Evolutionary conservation across 257 asterid genomes (phyloP).

Genomic region (Penstemon barbatus): DNA sequence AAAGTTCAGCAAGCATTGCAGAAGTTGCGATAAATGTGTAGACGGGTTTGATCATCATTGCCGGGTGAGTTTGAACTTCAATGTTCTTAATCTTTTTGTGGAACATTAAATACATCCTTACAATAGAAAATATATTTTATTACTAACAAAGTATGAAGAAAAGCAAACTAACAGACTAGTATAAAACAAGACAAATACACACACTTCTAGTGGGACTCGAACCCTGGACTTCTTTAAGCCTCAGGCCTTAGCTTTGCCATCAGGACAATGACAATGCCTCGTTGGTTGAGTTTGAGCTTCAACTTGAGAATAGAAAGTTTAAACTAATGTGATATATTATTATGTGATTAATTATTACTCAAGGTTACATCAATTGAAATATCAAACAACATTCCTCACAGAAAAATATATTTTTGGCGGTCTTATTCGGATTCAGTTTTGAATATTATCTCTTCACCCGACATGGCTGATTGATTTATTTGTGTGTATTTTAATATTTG

Average conservation of each 20-base stretch:
- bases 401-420: not conserved
- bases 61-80: conserved; percentile 64
- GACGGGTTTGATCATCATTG: conserved; percentile 99
- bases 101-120: no score
- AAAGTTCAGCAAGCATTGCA: conserved; percentile 91
- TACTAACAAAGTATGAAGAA: no score
- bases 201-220: no score
- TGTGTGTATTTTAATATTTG: conserved; percentile 32
- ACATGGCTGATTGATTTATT: conserved; percentile 21
- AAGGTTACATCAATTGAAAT: conserved; percentile 3
- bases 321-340: not conserved
- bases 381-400: not conserved
- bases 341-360: not conserved
- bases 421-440: conserved; percentile 4
- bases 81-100: not conserved
- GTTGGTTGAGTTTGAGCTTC: conserved; percentile 69
- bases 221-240: no score
- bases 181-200: no score
- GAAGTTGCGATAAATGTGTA: conserved; percentile 99
- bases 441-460: not conserved
- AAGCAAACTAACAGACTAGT: no score
- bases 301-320: conserved; percentile 7
- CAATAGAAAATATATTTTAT: no score
- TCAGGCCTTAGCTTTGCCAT: no score
- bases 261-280: conserved; percentile 14